Conservation (phyloP, 352 stramenopile species). For the Pythium rhizo-oryzae region DNA sequence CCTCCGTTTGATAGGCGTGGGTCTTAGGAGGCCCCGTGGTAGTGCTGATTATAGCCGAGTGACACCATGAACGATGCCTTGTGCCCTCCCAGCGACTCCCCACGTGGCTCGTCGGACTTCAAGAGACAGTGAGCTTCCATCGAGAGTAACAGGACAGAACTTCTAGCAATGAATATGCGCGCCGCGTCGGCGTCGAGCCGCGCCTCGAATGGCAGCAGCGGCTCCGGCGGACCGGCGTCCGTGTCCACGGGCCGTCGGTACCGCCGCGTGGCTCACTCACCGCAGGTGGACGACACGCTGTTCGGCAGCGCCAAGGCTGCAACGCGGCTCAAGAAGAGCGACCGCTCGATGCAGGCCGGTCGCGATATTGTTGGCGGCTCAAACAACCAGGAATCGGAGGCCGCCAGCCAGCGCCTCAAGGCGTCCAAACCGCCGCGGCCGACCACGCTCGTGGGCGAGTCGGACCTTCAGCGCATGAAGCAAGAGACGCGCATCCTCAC, state of each 20-base stretch:
- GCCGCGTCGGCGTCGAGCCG: slow-evolving; percentile 32
- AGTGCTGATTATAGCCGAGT: slow-evolving; percentile 5
- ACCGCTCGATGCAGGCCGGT: slow-evolving; percentile 64
- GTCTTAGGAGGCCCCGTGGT: not conserved
- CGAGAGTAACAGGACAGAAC: not conserved
- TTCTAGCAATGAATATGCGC: slow-evolving; percentile 26
- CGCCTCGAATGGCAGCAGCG: slow-evolving; percentile 11
- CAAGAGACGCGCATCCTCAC: slow-evolving; percentile 69
- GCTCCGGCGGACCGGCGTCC: not conserved
- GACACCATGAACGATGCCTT: too few species aligned
- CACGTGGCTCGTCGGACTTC: not conserved
- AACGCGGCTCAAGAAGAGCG: slow-evolving; percentile 35
- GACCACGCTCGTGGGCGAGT: slow-evolving; percentile 38
- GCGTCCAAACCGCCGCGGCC: slow-evolving; percentile 14
- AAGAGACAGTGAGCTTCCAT: not conserved
- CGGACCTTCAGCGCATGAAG: slow-evolving; percentile 66
- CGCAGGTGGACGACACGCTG: slow-evolving; percentile 74
- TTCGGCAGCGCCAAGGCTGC: slow-evolving; percentile 40
- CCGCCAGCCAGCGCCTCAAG: slow-evolving; percentile 8
- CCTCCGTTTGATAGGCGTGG: too few species aligned
- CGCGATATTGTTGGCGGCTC: slow-evolving; percentile 37
- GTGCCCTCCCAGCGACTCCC: too few species aligned
- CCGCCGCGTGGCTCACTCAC: slow-evolving; percentile 55
- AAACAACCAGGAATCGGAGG: slow-evolving; percentile 32
- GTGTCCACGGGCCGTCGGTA: slow-evolving; percentile 46